Percentiles rank a stretch among this genome's conserved stretches.
Conservation (phyloP, 352 stramenopile species). For the Phytophthora sojae region DNA sequence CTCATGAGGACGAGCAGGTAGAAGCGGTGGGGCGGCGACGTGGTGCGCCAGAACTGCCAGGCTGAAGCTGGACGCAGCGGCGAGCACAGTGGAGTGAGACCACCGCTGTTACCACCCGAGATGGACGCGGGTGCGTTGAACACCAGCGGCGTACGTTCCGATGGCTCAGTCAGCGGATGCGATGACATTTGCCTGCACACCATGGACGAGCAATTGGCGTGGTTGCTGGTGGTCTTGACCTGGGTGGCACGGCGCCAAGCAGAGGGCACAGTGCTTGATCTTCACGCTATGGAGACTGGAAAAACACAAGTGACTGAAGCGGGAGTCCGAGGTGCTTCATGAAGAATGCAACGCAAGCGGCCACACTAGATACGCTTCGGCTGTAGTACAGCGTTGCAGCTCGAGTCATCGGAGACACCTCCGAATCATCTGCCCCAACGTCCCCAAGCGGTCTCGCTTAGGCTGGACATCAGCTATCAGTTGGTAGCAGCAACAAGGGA, state of each 20-base stretch:
- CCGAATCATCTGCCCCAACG: too few relatives aligned
- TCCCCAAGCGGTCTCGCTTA: too few relatives aligned
- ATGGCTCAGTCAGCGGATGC: slow-evolving; percentile 8
- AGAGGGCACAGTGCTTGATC: too few relatives aligned
- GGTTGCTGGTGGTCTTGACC: not conserved
- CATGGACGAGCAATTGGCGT: slow-evolving; percentile 19
- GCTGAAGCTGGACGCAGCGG: slow-evolving; percentile 48
- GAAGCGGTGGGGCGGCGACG: slow-evolving; percentile 74
- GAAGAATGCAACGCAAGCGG: not conserved
- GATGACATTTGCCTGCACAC: slow-evolving; percentile 34
- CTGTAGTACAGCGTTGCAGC: too few relatives aligned
- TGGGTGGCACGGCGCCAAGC: not conserved
- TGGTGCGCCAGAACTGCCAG: slow-evolving; percentile 81
- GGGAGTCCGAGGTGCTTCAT: slow-evolving; percentile 6
- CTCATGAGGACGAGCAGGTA: slow-evolving; percentile 88
- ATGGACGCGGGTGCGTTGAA: slow-evolving; percentile 1
- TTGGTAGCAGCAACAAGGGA: too few relatives aligned
- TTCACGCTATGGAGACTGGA: not conserved
- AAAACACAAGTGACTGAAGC: slow-evolving; percentile 26
- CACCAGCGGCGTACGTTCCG: slow-evolving; percentile 48
- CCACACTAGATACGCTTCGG: too few relatives aligned
- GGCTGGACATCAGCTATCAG: too few relatives aligned
- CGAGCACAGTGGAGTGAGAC: slow-evolving; percentile 23
- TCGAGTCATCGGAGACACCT: too few relatives aligned
- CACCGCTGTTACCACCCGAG: slow-evolving; percentile 41